phyloP scores from a whole-genome alignment of 371 early-diverging fungal species.

The Conidiobolus incongruus region DNA sequence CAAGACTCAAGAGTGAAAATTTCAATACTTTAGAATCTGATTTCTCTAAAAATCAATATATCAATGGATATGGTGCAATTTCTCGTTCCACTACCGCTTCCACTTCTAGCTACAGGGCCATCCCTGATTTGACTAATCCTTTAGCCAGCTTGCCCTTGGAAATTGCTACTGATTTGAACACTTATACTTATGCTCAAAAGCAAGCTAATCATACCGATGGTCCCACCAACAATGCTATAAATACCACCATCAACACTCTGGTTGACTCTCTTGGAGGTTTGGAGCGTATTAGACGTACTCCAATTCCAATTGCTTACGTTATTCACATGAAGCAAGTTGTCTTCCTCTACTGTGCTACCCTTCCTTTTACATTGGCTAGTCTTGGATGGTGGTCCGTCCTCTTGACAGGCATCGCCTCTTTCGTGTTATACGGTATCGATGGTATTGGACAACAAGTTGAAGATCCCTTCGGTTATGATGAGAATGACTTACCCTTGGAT shows the following conservation, averaged over 20 bases:
- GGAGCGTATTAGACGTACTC: slow-evolving; percentile 49
- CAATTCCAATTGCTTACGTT: slow-evolving; percentile 58
- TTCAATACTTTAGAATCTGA: neutral
- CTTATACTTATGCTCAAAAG: slow-evolving; percentile 22
- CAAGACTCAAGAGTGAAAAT: neutral
- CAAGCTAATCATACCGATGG: slow-evolving; percentile 19
- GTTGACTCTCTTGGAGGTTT: slow-evolving; percentile 41
- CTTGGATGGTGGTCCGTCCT: slow-evolving; percentile 32
- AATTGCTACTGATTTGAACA: slow-evolving; percentile 25
- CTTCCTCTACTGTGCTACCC: slow-evolving; percentile 27
- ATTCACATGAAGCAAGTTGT: slow-evolving; percentile 55
- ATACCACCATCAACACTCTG: slow-evolving; percentile 18
- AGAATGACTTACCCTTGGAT: slow-evolving; percentile 15
- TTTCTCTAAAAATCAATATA: neutral
- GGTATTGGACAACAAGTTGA: slow-evolving; percentile 28
- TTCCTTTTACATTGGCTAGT: slow-evolving; percentile 38
- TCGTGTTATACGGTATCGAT: slow-evolving; percentile 50
- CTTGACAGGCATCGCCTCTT: slow-evolving; percentile 26
- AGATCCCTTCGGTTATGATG: slow-evolving; percentile 37
- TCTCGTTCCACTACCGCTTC: neutral
- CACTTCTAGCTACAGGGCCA: neutral
- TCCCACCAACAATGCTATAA: slow-evolving; percentile 20
- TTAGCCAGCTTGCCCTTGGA: slow-evolving; percentile 24
- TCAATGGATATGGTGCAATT: neutral
- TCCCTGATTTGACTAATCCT: neutral